Evolutionary conservation across 169 alveolate genomes (phyloP).

Genomic region (Theileria parva): DNA sequence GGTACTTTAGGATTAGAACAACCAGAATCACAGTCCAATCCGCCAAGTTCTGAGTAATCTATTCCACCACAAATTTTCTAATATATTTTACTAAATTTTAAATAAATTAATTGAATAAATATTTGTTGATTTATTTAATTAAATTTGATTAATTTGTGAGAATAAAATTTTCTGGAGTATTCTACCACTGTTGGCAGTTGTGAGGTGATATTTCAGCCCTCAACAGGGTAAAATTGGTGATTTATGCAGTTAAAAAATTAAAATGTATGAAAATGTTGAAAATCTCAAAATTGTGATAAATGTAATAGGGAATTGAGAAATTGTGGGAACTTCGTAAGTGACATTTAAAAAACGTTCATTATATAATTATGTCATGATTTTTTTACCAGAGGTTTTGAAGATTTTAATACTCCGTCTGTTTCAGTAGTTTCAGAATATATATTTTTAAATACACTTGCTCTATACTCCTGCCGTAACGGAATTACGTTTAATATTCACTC

Average conservation of each 20-base stretch:
- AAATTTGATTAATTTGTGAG: too few relatives aligned
- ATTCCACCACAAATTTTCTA: background rate
- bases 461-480: background rate
- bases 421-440: background rate
- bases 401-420: background rate
- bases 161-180: too few relatives aligned
- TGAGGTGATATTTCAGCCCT: too few relatives aligned
- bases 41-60: background rate
- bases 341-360: background rate
- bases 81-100: background rate
- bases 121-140: too few relatives aligned
- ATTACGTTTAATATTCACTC: background rate
- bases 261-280: background rate
- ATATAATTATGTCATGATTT: background rate
- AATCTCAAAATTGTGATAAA: background rate
- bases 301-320: background rate
- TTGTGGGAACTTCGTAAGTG: background rate
- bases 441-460: background rate
- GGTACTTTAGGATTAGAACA: background rate
- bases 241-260: too few relatives aligned
- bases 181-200: background rate
- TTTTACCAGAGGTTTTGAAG: background rate
- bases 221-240: background rate
- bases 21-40: background rate
- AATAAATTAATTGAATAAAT: too few relatives aligned